These are phyloP conservation scores for Chlorella sorokiniana DNA, from an alignment of 139 green algal species.

Conservation along the genomic window DNA sequence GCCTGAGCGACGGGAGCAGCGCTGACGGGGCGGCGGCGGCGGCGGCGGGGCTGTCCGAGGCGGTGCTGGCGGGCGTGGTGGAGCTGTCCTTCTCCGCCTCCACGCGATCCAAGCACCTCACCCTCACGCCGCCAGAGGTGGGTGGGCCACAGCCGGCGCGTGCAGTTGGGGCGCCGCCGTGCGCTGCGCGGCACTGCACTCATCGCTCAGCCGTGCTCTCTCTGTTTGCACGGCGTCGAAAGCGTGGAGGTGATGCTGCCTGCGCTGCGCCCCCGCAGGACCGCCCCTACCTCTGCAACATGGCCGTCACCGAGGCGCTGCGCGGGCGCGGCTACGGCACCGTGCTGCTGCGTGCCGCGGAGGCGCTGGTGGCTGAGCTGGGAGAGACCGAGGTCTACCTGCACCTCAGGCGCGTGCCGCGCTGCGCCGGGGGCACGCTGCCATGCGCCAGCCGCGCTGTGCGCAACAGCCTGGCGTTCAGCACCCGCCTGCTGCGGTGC, in stretches of 20 bases:
- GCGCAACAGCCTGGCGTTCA: conserved; percentile 17
- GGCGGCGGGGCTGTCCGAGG: not conserved
- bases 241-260: too few relatives aligned
- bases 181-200: not conserved
- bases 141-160: not conserved
- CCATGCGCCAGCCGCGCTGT: not conserved
- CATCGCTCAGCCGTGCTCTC: not conserved
- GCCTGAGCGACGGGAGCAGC: not conserved
- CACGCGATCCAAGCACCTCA: conserved; percentile 55
- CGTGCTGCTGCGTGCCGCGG: conserved; percentile 55
- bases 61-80: conserved; percentile 48
- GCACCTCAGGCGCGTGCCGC: conserved; percentile 51
- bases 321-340: conserved; percentile 55
- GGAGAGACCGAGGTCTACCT: conserved; percentile 56
- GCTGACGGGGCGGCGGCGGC: not conserved
- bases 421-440: not conserved
- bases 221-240: too few relatives aligned
- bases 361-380: conserved; percentile 45
- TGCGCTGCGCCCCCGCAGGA: conserved; percentile 37
- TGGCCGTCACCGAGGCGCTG: conserved; percentile 52
- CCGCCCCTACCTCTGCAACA: conserved; percentile 79
- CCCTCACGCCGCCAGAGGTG: conserved; percentile 55
- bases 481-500: not conserved
- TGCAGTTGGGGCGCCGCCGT: not conserved
- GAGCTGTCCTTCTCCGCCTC: conserved; percentile 56